Conservation (phyloP, 768 basidiomycete genomes). For the Xanthoconium purpureum region DNA sequence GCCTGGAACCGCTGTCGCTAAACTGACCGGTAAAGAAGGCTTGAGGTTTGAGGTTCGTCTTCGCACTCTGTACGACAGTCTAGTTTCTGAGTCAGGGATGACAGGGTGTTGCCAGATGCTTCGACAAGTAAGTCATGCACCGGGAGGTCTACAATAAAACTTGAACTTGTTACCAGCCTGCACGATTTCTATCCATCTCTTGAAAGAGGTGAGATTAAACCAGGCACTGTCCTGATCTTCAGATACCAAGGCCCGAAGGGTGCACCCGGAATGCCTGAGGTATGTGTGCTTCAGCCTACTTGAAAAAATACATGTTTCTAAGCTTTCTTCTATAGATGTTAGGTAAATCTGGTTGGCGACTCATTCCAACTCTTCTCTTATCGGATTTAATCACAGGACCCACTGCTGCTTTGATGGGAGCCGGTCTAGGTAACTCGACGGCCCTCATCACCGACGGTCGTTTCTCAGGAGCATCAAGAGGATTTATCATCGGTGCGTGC, state of each 20-base stretch:
- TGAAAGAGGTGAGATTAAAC: constrained; percentile 68
- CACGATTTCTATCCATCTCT: constrained; percentile 73
- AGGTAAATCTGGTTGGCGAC: constrained; percentile 27
- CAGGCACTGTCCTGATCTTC: constrained; percentile 76
- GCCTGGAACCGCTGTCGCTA: constrained; percentile 85
- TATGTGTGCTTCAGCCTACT: constrained; percentile 19
- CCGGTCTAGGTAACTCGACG: constrained; percentile 73
- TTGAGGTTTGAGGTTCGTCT: constrained; percentile 65
- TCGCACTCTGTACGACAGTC: background rate
- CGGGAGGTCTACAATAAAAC: background rate
- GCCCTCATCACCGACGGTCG: constrained; percentile 87
- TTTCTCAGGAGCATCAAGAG: constrained; percentile 79
- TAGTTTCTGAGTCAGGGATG: constrained; percentile 1
- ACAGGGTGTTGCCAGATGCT: constrained; percentile 74
- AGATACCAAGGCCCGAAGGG: constrained; percentile 90
- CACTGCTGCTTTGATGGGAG: constrained; percentile 81
- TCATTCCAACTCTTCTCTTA: background rate
- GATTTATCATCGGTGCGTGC: constrained; percentile 57
- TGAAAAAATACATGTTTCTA: background rate
- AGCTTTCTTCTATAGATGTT: constrained; percentile 38
- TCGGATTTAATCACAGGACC: constrained; percentile 45
- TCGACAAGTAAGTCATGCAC: constrained; percentile 51
- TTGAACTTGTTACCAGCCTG: constrained; percentile 39
- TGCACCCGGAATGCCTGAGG: constrained; percentile 91
- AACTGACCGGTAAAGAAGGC: constrained; percentile 93